Evolutionary conservation across 768 basidiomycete genomes (phyloP).

Genomic region (Tulasnella calospora): DNA sequence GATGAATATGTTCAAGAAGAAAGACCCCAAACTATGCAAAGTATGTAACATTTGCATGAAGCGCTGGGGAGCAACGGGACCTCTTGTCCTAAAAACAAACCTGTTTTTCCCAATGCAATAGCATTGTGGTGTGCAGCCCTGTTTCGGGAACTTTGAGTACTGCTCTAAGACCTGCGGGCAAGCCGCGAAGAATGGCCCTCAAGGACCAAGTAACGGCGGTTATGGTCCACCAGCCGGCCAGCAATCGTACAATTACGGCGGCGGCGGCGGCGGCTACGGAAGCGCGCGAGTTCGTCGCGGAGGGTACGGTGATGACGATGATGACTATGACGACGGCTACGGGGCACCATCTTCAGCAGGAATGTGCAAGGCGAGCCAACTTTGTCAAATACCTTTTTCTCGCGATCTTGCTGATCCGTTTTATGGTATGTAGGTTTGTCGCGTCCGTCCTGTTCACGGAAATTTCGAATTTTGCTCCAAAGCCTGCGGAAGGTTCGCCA

Average conservation of each 20-base stretch:
- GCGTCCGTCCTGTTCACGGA: neutral
- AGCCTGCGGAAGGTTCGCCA: neutral
- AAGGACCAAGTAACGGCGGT: neutral
- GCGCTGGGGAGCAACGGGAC: neutral
- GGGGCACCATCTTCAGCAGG: neutral
- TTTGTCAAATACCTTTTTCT: neutral
- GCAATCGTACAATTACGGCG: neutral
- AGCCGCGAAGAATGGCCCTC: neutral
- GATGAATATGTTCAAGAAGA: neutral
- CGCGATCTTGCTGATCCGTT: neutral
- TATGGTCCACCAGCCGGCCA: neutral
- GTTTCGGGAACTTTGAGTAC: conserved; percentile 6
- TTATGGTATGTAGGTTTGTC: neutral
- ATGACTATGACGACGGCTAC: neutral
- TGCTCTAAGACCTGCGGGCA: conserved; percentile 10
- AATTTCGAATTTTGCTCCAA: neutral
- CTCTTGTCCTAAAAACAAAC: neutral
- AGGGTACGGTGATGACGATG: neutral
- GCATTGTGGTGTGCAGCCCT: conserved; percentile 10
- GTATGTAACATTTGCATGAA: neutral
- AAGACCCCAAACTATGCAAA: neutral
- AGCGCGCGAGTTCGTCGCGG: neutral
- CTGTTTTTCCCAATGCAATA: neutral
- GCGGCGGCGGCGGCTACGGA: neutral
- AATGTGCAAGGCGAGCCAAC: neutral